Conservation (phyloP, 2,329 filamentous ascomycete genomes). For the Fusarium annulatum region DNA sequence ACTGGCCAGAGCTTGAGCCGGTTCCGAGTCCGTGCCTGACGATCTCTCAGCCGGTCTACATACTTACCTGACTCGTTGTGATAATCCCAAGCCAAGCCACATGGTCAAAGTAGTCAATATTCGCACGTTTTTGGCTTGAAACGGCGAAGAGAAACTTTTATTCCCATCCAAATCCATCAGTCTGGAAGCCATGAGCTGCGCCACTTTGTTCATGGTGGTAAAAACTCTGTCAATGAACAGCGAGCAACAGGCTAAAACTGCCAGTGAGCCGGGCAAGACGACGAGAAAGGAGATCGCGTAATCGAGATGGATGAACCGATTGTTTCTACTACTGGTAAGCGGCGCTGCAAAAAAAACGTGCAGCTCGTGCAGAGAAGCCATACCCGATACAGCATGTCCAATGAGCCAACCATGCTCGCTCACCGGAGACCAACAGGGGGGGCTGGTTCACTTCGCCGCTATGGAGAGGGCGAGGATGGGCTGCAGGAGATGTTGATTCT, state of each 20-base stretch:
- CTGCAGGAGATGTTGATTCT: background rate
- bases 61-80: conserved; percentile 36
- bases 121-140: conserved; percentile 13
- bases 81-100: conserved; percentile 15
- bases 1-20: conserved; percentile 20
- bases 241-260: conserved; percentile 15
- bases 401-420: conserved; percentile 42
- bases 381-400: conserved; percentile 40
- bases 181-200: conserved; percentile 6
- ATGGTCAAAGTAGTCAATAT: background rate
- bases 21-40: conserved; percentile 42
- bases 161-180: background rate
- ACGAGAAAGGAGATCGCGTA: conserved; percentile 38
- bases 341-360: conserved; percentile 12
- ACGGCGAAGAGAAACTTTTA: conserved; percentile 5
- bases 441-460: conserved; percentile 17
- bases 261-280: conserved; percentile 11
- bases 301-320: conserved; percentile 7
- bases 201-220: background rate
- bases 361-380: conserved; percentile 35
- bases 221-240: conserved; percentile 1
- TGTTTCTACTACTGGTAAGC: conserved; percentile 3
- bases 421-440: conserved; percentile 23
- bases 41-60: conserved; percentile 33
- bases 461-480: conserved; percentile 10